A percentile compares a stretch with the other conserved stretches of the same genome.
Conservation (phyloP, 2,329 filamentous ascomycete species). For the Myrmaecium sp. region DNA sequence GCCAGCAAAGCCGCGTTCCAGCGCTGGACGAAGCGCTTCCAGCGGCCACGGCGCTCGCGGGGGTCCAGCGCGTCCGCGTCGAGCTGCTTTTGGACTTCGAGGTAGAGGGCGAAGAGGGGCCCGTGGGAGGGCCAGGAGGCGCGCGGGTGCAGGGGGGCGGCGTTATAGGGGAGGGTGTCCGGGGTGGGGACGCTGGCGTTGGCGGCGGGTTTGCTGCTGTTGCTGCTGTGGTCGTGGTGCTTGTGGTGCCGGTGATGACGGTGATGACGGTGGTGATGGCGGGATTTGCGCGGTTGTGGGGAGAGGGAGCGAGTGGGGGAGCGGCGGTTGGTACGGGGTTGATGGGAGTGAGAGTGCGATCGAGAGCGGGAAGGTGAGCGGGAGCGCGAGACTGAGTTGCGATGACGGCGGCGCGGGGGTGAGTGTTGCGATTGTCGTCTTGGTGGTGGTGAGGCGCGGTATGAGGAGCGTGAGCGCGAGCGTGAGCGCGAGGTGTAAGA, state of each 20-base stretch:
- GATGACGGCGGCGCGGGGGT: neutral
- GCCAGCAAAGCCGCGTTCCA: slow-evolving; percentile 79
- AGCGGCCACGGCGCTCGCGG: slow-evolving; percentile 63
- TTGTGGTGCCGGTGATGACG: slow-evolving; percentile 12
- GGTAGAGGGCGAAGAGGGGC: slow-evolving; percentile 64
- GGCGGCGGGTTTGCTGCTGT: slow-evolving; percentile 12
- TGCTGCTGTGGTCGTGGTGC: slow-evolving; percentile 10
- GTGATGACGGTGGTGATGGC: slow-evolving; percentile 8
- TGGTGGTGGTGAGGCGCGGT: neutral
- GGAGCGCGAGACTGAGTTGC: too few relatives aligned
- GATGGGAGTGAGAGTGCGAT: too few relatives aligned
- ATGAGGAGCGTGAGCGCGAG: neutral
- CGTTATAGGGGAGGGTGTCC: too few relatives aligned
- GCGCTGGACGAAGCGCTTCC: slow-evolving; percentile 83
- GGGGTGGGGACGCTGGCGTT: too few relatives aligned
- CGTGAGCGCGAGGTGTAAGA: neutral
- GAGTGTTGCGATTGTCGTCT: neutral
- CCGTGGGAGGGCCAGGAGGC: too few relatives aligned
- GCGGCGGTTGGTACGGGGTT: too few relatives aligned
- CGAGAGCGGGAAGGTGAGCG: too few relatives aligned
- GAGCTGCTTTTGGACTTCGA: slow-evolving; percentile 73
- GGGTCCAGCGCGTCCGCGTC: slow-evolving; percentile 52
- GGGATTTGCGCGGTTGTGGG: too few relatives aligned
- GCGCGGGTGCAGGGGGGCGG: too few relatives aligned
- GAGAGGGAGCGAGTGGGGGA: too few relatives aligned